phyloP scores from a whole-genome alignment of 2,329 filamentous ascomycete species.

The Stenocarpella maydis region DNA sequence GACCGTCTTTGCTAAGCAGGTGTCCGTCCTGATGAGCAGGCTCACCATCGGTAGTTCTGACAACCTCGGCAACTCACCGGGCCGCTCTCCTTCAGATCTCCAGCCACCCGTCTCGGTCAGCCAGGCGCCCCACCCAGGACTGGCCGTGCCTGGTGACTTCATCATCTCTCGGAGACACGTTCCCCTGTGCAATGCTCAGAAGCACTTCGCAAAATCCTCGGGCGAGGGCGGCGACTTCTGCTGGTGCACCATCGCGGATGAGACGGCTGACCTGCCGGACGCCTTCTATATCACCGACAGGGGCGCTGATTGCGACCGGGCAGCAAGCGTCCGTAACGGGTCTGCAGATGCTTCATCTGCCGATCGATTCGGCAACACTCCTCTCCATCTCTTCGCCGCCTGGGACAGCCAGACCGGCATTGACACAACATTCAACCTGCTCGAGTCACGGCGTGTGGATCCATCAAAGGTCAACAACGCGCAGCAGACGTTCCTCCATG shows the following conservation, averaged over 20 bases:
- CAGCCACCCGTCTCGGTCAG: constrained; percentile 38
- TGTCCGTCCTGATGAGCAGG: constrained; percentile 49
- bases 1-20: constrained; percentile 37
- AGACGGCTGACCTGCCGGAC: constrained; percentile 35
- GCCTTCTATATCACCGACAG: constrained; percentile 42
- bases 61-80: constrained; percentile 18
- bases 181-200: constrained; percentile 16
- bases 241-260: constrained; percentile 46
- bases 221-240: constrained; percentile 37
- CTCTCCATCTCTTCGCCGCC: constrained; percentile 56
- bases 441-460: constrained; percentile 38
- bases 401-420: constrained; percentile 40
- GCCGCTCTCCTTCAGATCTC: constrained; percentile 28
- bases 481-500: constrained; percentile 59
- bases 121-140: constrained; percentile 37
- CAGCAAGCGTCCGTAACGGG: constrained; percentile 38
- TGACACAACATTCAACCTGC: constrained; percentile 39
- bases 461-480: constrained; percentile 51
- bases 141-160: constrained; percentile 59
- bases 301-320: constrained; percentile 42
- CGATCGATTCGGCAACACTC: constrained; percentile 58
- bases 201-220: constrained; percentile 30
- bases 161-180: constrained; percentile 45
- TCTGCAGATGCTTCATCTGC: constrained; percentile 23
- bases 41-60: constrained; percentile 34